Percentiles rank a stretch among this genome's conserved stretches.
These are phyloP conservation scores for Ammopiptanthus mongolicus DNA, from an alignment of 306 rosid genomes.

Conservation along the genomic window DNA sequence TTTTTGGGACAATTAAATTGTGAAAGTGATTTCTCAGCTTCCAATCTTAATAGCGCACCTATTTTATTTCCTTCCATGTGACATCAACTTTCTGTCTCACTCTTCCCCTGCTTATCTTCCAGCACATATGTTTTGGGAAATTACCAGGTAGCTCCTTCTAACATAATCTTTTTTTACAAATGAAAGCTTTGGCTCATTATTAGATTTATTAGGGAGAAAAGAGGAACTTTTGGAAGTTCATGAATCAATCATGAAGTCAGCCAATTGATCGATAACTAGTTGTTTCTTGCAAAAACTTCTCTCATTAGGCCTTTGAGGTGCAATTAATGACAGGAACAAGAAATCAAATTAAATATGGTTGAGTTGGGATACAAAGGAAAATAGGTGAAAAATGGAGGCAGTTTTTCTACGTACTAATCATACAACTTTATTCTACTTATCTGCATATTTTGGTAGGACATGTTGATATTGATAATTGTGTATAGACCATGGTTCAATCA, in stretches of 20 bases:
- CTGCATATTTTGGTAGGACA: neutral
- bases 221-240: neutral
- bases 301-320: neutral
- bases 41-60: constrained; percentile 24
- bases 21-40: constrained; percentile 41
- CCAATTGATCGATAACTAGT: neutral
- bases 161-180: neutral
- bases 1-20: constrained; percentile 19
- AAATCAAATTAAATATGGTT: neutral
- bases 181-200: neutral
- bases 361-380: no score
- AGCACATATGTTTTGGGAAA: neutral
- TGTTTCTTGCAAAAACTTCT: neutral
- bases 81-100: neutral
- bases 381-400: no score
- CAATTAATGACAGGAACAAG: neutral
- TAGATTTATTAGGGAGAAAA: neutral
- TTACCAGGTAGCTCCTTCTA: neutral
- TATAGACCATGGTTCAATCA: neutral
- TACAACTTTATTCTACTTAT: neutral
- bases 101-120: neutral
- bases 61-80: constrained; percentile 22
- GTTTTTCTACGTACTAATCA: neutral
- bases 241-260: neutral
- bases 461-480: neutral